Evolutionary conservation across 768 basidiomycete genomes (phyloP).

Genomic region (Lyophyllum decastes): DNA sequence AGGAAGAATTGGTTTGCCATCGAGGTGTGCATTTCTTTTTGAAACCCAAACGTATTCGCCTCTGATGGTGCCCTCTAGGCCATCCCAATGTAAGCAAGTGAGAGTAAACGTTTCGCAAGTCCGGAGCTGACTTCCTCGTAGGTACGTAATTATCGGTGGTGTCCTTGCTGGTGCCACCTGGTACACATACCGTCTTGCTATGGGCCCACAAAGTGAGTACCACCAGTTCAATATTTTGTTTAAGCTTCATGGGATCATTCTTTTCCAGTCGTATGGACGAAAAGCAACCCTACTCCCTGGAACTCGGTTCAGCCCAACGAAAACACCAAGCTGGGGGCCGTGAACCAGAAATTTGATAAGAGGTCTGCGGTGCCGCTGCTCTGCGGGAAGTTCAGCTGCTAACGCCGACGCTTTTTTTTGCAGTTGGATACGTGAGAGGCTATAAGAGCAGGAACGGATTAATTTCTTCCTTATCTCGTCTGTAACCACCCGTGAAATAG

Average conservation of each 20-base stretch:
- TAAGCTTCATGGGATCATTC: not conserved
- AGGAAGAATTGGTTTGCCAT: conserved; percentile 76
- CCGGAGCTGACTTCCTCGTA: conserved; percentile 15
- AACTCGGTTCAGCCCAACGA: conserved; percentile 76
- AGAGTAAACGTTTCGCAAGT: conserved; percentile 6
- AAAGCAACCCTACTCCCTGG: conserved; percentile 87
- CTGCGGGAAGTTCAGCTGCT: conserved; percentile 5
- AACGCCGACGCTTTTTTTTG: conserved; percentile 1
- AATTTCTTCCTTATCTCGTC: conserved; percentile 16
- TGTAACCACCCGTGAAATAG: conserved; percentile 18
- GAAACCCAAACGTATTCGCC: conserved; percentile 4
- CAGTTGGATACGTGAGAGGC: conserved; percentile 78
- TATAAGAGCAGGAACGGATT: conserved; percentile 40
- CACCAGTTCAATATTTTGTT: not conserved
- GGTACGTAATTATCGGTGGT: conserved; percentile 54
- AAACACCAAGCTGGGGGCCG: conserved; percentile 67
- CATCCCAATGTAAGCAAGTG: conserved; percentile 47
- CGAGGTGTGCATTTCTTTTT: conserved; percentile 49
- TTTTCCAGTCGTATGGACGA: conserved; percentile 53
- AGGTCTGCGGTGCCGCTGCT: conserved; percentile 45
- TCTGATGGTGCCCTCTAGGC: conserved; percentile 33
- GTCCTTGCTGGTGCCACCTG: conserved; percentile 59
- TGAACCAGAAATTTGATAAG: conserved; percentile 77
- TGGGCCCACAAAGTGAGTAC: conserved; percentile 52
- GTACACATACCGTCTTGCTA: conserved; percentile 70